Conservation (phyloP, 2,329 filamentous ascomycete genomes). For the Ophiocordyceps camponoti-leonardi region DNA sequence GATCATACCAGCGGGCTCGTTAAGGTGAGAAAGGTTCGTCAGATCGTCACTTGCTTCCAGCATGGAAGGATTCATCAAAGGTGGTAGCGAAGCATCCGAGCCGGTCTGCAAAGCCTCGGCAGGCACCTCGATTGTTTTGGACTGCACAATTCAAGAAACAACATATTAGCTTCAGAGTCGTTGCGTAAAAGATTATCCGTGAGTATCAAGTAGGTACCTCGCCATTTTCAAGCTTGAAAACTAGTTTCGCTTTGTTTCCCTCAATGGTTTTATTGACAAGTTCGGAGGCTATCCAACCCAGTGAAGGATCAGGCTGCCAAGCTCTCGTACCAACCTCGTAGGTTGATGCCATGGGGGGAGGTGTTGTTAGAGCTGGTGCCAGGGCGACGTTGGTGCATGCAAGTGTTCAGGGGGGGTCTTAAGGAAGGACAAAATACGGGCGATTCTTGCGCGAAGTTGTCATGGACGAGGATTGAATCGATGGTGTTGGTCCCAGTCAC, state of each 20-base stretch:
- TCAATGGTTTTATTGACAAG: slow-evolving; percentile 70
- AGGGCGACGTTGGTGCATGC: slow-evolving; percentile 1
- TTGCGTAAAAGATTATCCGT: not conserved
- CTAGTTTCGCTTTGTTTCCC: slow-evolving; percentile 72
- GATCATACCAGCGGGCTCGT: slow-evolving; percentile 77
- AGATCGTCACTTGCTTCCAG: slow-evolving; percentile 97
- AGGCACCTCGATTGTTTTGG: slow-evolving; percentile 64
- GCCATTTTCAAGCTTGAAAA: slow-evolving; percentile 83
- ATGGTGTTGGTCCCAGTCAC: not conserved
- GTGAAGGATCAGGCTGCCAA: slow-evolving; percentile 91
- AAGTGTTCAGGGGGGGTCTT: not conserved
- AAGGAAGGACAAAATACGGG: not conserved
- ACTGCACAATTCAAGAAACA: slow-evolving; percentile 27
- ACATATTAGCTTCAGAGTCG: not conserved
- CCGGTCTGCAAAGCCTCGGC: slow-evolving; percentile 59
- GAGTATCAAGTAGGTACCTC: slow-evolving; percentile 40
- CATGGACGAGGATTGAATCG: not conserved
- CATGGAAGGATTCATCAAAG: slow-evolving; percentile 95
- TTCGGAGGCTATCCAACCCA: slow-evolving; percentile 96
- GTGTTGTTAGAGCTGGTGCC: slow-evolving; percentile 3
- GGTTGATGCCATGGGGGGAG: slow-evolving; percentile 61
- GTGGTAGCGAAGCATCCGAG: slow-evolving; percentile 64
- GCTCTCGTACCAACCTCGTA: slow-evolving; percentile 95
- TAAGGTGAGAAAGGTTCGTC: slow-evolving; percentile 92
- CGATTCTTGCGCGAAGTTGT: not conserved